Conservation (phyloP, 2,329 filamentous ascomycete species). For the Westerdykella aurantiaca region DNA sequence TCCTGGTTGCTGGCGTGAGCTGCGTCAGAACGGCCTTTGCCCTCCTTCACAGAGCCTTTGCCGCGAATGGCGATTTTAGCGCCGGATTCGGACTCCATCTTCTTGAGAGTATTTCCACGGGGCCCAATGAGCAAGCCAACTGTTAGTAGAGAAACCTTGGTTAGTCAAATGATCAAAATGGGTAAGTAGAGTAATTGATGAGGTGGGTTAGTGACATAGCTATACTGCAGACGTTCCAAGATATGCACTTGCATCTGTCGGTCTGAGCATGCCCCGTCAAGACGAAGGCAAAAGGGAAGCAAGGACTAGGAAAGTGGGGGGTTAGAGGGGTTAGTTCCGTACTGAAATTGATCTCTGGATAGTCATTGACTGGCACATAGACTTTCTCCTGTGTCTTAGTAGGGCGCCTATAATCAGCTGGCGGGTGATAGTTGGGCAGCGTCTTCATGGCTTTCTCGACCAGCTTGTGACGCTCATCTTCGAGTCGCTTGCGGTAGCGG, state of each 20-base stretch:
- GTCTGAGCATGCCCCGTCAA: constrained; percentile 42
- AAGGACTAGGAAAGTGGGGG: constrained; percentile 39
- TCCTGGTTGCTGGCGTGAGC: constrained; percentile 99
- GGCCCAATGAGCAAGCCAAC: constrained; percentile 99
- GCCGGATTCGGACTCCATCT: constrained; percentile 96
- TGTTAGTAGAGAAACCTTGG: constrained; percentile 78
- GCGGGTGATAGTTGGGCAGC: constrained; percentile 98
- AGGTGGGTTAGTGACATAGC: constrained; percentile 39
- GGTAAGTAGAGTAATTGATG: constrained; percentile 21
- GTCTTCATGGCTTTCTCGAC: constrained; percentile 99
- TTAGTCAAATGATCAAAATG: constrained; percentile 64
- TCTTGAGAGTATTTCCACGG: constrained; percentile 99
- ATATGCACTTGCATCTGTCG: constrained; percentile 23
- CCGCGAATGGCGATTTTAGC: constrained; percentile 99
- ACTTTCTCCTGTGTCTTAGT: constrained; percentile 99
- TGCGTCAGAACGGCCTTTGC: constrained; percentile 96
- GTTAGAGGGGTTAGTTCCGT: constrained; percentile 97
- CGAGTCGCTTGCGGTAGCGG: constrained; percentile 94
- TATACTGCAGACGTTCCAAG: constrained; percentile 32
- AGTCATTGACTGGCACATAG: constrained; percentile 99
- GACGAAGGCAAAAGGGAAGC: constrained; percentile 39
- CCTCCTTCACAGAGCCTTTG: constrained; percentile 99
- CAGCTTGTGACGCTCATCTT: constrained; percentile 97
- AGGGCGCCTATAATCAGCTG: constrained; percentile 94
- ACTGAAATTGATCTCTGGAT: constrained; percentile 99